Conservation (phyloP, 257 asterid species). For the Echium plantagineum region DNA sequence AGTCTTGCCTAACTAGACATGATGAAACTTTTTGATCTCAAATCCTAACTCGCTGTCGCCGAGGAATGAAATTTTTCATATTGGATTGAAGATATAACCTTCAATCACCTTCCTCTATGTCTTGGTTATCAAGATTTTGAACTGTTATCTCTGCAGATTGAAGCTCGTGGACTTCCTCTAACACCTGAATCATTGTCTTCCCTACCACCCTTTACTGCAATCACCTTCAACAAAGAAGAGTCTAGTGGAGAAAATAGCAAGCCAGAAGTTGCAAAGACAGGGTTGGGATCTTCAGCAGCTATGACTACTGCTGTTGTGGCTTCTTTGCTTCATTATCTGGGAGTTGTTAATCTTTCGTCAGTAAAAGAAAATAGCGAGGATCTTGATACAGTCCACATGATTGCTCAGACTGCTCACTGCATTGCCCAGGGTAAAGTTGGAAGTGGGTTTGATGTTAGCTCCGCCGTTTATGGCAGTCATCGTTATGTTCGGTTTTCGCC, state of each 20-base stretch:
- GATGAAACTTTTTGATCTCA: neutral
- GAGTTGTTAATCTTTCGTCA: slow-evolving; percentile 65
- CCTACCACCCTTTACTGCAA: slow-evolving; percentile 81
- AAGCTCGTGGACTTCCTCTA: slow-evolving; percentile 74
- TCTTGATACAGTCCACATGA: slow-evolving; percentile 72
- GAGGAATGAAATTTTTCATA: too few relatives aligned
- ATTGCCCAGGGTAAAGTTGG: slow-evolving; percentile 99
- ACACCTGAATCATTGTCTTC: slow-evolving; percentile 80
- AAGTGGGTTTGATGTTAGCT: slow-evolving; percentile 96
- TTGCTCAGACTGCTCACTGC: slow-evolving; percentile 96
- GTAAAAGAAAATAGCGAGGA: slow-evolving; percentile 22
- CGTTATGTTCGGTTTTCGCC: slow-evolving; percentile 90
- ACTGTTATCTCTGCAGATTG: slow-evolving; percentile 43
- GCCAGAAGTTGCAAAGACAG: slow-evolving; percentile 99
- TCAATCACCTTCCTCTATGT: neutral
- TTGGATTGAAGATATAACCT: neutral
- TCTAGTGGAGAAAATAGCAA: slow-evolving; percentile 46
- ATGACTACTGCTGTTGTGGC: slow-evolving; percentile 98
- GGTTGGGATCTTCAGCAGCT: slow-evolving; percentile 98
- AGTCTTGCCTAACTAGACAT: neutral
- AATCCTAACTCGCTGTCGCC: neutral
- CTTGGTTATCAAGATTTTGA: neutral
- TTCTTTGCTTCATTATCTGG: slow-evolving; percentile 79
- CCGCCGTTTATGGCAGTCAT: slow-evolving; percentile 98
- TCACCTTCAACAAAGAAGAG: slow-evolving; percentile 71